Conservation (phyloP, 2,329 filamentous ascomycete genomes). For the Coleophoma eucalyptorum region DNA sequence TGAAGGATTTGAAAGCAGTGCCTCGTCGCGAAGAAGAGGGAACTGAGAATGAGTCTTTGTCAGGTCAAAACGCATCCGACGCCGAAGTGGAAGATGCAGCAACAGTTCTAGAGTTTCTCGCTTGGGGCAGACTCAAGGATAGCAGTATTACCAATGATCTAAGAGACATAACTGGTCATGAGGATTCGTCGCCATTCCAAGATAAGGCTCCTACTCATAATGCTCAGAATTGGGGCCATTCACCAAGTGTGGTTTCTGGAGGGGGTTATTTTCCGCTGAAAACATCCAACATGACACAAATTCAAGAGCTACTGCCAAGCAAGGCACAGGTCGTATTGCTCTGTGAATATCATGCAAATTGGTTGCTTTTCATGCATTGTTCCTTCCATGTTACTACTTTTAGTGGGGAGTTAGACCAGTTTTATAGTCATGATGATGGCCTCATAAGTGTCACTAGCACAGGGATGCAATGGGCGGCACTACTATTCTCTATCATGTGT, state of each 20-base stretch:
- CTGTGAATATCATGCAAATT: slow-evolving; percentile 11
- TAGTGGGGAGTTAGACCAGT: slow-evolving; percentile 30
- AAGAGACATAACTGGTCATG: slow-evolving; percentile 5
- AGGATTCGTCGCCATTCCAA: slow-evolving; percentile 10
- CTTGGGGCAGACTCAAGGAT: slow-evolving; percentile 43
- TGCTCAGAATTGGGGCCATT: slow-evolving; percentile 9
- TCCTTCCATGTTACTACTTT: slow-evolving; percentile 28
- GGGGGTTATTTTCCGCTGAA: slow-evolving; percentile 5
- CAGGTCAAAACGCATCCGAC: slow-evolving; percentile 16
- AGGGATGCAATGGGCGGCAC: slow-evolving; percentile 40
- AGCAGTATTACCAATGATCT: slow-evolving; percentile 17
- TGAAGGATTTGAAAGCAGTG: not conserved
- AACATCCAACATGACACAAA: slow-evolving; percentile 10
- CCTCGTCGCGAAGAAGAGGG: slow-evolving; percentile 1
- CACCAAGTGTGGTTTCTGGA: slow-evolving; percentile 8
- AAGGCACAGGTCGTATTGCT: slow-evolving; percentile 10
- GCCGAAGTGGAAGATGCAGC: slow-evolving; percentile 35
- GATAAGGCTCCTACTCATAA: slow-evolving; percentile 7
- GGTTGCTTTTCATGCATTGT: slow-evolving; percentile 15
- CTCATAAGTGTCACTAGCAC: slow-evolving; percentile 27
- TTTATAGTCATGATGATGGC: slow-evolving; percentile 31
- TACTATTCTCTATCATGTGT: slow-evolving; percentile 40
- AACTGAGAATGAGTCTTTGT: slow-evolving; percentile 5
- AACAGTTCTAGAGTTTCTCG: slow-evolving; percentile 42
- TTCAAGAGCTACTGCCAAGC: slow-evolving; percentile 12